Evolutionary conservation across 345 rosid species (phyloP), one percentile per base, ranked within the genome.

Genomic region (Camelina sativa): DNA sequence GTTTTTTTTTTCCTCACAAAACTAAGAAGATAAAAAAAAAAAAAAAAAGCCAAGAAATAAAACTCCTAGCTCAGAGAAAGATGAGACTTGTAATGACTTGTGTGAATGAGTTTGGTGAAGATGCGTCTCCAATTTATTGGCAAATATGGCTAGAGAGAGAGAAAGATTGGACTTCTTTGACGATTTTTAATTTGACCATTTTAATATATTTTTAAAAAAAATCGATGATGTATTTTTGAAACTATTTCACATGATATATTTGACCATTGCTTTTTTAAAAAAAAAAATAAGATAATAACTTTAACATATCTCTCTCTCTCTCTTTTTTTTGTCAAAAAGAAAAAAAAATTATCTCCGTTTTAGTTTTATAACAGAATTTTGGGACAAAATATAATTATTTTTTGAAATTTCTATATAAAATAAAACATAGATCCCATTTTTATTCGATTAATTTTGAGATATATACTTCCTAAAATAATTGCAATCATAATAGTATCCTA

Each of bases 111-210:
- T 72, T 52, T 72, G 81, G 77, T 71, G 9, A 32, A 0, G 46
- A 41, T 25, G 41, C 43, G 22, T 35, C 73, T 66, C 62, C 77
- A 51, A 77, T 77, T 77, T 77, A 77, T 77, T 65, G 32, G 73
- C 81, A 61, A 51, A 38, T 17, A 17, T 57, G 44, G 61, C 9
- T 7, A 25, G 60, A 69, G 35, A 76, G 60, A 48, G 16, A 57
- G 44, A 58, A 5, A 40, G 30, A 50, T 35, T 69, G 48, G 75
- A 69, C 65, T 69, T 62, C 4, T 65, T 16, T 44, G 51, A 70
- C 53, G 17, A 56, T 46, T 56, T 51, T 69, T 37, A 8, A 17
- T 9, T 55, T 70, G 46, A 69, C 65, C 8, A 23, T 55, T 76
- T 54, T 56, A 47, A 46, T 63, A 23, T 3, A 35, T 57, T 23